Percentiles rank a stretch among this genome's conserved stretches.
phyloP scores from a whole-genome alignment of 2,329 filamentous ascomycete species.

The Emericellopsis cladophorae region DNA sequence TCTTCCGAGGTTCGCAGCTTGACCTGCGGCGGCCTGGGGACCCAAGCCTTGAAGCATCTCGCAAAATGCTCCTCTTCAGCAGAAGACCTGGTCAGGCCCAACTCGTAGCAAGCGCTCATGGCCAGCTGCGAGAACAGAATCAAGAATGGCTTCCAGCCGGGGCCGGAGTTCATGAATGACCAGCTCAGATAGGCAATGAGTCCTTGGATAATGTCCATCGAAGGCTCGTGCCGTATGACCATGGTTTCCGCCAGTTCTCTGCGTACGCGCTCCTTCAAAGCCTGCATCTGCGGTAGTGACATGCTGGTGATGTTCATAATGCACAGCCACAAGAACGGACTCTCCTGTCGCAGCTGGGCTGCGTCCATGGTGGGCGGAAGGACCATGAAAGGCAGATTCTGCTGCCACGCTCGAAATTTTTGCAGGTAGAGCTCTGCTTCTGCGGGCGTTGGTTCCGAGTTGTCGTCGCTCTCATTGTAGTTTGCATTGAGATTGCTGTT shows the following conservation, averaged over 20 bases:
- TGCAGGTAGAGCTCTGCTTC: constrained; percentile 25
- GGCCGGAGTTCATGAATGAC: constrained; percentile 23
- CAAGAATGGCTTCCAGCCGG: constrained; percentile 27
- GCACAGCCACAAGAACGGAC: constrained; percentile 36
- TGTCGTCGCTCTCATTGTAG: constrained; percentile 3
- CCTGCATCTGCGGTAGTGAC: constrained; percentile 23
- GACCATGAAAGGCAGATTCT: constrained; percentile 30
- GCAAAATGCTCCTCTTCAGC: constrained; percentile 20
- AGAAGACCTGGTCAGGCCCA: constrained; percentile 27
- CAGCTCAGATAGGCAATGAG: constrained; percentile 32
- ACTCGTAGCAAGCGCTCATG: constrained; percentile 28
- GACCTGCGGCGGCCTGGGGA: constrained; percentile 11
- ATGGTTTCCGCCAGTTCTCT: constrained; percentile 31
- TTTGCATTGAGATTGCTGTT: constrained; percentile 1
- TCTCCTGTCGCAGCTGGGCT: constrained; percentile 20
- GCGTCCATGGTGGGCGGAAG: constrained; percentile 23
- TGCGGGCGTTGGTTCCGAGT: constrained; percentile 15
- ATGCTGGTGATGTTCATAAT: constrained; percentile 33
- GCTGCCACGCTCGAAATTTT: constrained; percentile 27
- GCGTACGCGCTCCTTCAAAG: constrained; percentile 25
- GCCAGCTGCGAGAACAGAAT: constrained; percentile 29
- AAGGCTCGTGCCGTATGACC: constrained; percentile 33
- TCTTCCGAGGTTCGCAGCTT: constrained; percentile 33
- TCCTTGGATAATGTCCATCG: constrained; percentile 38
- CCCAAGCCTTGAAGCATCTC: constrained; percentile 22